Conservation (phyloP, 352 stramenopile genomes). For the Pythium biforme region DNA sequence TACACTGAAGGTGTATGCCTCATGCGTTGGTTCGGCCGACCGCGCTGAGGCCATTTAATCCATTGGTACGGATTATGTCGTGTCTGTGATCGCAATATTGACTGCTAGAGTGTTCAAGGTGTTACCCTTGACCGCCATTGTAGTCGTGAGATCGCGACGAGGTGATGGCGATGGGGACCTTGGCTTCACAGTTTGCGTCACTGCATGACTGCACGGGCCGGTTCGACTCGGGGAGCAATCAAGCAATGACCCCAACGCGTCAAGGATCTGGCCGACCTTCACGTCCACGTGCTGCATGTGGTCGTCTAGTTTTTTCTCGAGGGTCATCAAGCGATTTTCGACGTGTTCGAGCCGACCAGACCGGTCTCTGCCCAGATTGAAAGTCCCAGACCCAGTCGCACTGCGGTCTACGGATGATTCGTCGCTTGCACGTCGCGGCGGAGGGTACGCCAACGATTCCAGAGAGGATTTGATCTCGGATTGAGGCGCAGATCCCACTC, state of each 20-base stretch:
- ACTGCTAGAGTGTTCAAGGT: neutral
- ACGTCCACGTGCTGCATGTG: conserved; percentile 14
- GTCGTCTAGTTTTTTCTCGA: conserved; percentile 18
- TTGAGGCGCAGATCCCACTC: neutral
- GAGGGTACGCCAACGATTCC: neutral
- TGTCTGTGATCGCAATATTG: neutral
- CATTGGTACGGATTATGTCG: neutral
- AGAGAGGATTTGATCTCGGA: neutral
- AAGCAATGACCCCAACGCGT: conserved; percentile 6
- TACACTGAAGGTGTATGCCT: too few species aligned
- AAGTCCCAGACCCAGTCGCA: neutral
- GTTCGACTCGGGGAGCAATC: neutral
- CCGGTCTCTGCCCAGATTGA: neutral
- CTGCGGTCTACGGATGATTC: neutral
- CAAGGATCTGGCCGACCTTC: conserved; percentile 19
- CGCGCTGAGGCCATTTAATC: neutral
- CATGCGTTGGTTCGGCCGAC: too few species aligned
- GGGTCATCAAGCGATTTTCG: conserved; percentile 4
- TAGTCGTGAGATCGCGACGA: neutral
- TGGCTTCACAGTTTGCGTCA: neutral
- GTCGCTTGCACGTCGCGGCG: neutral
- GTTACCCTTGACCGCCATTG: neutral
- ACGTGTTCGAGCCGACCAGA: neutral
- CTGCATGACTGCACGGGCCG: neutral
- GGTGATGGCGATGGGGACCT: neutral